Base-by-base conservation (phyloP, 1,284 basidiomycete genomes). In the Polyporus tsugae region DNA sequence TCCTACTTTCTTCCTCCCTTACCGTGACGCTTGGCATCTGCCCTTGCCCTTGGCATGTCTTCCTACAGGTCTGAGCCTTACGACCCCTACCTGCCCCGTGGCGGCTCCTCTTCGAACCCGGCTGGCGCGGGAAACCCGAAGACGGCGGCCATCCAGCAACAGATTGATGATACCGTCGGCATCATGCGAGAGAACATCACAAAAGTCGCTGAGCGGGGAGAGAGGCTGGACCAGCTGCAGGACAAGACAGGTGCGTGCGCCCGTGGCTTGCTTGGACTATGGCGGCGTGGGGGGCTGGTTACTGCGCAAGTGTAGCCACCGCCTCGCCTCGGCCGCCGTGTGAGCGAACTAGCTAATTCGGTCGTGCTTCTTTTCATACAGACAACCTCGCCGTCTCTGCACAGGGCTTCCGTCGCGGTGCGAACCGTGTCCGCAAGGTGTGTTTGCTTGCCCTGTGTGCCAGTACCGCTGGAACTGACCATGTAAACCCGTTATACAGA, bases 111-210 rank as follows among this genome's bases (percentile, higher is more conserved):
- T 59, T 72, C 89, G 58, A 88, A 88, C 75, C 84, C 88, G 42
- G 78, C 87, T 62, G 85, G 85, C 42, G 76, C 75, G 65, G 89
- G 88, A 70, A 95, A 91, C 79, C 77, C 92, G 71, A 96, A 96
- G 88, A 97, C 96, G 0, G 93, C 94, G 15, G 94, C 93, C 66
- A 97, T 98, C 75, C 96, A 98, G 81, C 87, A 88, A 39, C 95
- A 98, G 82, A 98, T 98, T 75, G 95, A 98, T 78, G 93, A 95
- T 78, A 98, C 96, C 42, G 95, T 97, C 70, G 95, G 93, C 62
- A 96, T 98, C 77, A 99, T 99, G 97, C 89, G 95, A 78, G 96
- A 98, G 77, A 99, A 99, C 83, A 98, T 99, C 77, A 94, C 91
- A 74, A 95, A 95, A 82, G 96, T 98, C 41, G 94, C 96, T 29